These are phyloP conservation scores for Heracleum sosnowskyi DNA, from an alignment of 129 eudicot species.

Conservation along the genomic window DNA sequence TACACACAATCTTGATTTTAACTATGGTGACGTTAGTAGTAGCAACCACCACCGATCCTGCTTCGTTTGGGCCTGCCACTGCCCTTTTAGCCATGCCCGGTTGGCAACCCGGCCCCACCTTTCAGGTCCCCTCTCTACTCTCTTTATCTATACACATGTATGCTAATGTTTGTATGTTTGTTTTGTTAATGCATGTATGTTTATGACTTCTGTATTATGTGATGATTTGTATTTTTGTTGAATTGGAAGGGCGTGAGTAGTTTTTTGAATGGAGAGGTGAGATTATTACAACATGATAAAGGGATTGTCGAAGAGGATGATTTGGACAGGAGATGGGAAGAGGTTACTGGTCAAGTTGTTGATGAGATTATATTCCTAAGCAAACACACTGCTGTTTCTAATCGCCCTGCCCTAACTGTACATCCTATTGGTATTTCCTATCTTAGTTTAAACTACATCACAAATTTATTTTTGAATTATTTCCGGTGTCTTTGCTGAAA, in stretches of 20 bases:
- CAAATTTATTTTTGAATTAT: background rate
- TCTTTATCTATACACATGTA: background rate
- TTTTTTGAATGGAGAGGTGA: constrained; percentile 51
- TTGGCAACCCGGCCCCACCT: constrained; percentile 62
- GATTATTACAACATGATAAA: constrained; percentile 69
- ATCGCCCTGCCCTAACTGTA: constrained; percentile 78
- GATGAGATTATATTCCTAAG: constrained; percentile 67
- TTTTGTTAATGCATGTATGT: too few species aligned
- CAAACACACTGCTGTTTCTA: constrained; percentile 74
- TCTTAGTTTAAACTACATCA: background rate
- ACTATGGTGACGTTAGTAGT: constrained; percentile 71
- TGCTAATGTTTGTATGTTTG: background rate
- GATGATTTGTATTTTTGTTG: background rate
- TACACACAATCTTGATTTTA: background rate
- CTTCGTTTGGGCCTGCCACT: constrained; percentile 66
- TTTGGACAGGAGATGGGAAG: constrained; percentile 74
- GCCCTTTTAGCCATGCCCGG: constrained; percentile 64
- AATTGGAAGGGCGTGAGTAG: constrained; percentile 52
- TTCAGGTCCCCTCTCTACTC: constrained; percentile 26
- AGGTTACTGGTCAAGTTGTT: constrained; percentile 57
- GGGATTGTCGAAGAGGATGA: constrained; percentile 76
- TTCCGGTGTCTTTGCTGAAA: too few species aligned
- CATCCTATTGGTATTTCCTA: constrained; percentile 66
- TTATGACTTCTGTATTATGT: background rate
- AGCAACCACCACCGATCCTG: constrained; percentile 77